Evolutionary conservation across 2,329 filamentous ascomycete genomes (phyloP), one percentile per base, ranked within the genome.

Genomic region (Exophiala sideris): DNA sequence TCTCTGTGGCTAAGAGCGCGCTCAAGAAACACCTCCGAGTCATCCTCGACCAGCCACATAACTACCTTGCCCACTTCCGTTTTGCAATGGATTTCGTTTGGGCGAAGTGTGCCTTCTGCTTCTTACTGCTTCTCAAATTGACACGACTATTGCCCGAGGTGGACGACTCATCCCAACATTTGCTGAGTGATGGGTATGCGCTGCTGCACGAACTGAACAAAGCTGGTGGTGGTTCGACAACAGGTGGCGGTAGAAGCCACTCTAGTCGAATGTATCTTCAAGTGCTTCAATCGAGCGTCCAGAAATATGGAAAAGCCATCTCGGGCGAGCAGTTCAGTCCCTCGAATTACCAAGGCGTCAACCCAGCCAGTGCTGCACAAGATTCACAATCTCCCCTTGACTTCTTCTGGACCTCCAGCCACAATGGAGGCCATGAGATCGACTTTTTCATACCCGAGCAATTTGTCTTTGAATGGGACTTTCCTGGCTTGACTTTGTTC

Each of bases 31-130:
- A 82, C 51, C 69, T 82, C 3, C 68, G 72, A 3, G 72, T 77
- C 14, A 73, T 81, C 33, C 70, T 79, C 34, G 60, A 67, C n/a
- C 68, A 76, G 44, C 70, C 74, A 41, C 65, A 71, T 11, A 62
- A 68, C 1, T 82, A 82, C 59, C 72, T 82, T 7, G 72, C 70
- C 11, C 77, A 76, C 12, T 73, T 82, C 33, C 74, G 72, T 29
- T 81, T 76, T 58, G 78, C 79, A 0, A 79, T 80, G 73, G 78
- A 81, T 50, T 82, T 81, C 54, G 79, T 82, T 16, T 81, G 79
- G 79, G 79, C 79, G 0, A 82, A 82, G 62, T 79, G 77, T 47
- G 78, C 79, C 0, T 82, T 81, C 56, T 81, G 77, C n/a, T 78
- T 81, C 41, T 66, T 82, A 1, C 68, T 83, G 1, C 71, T 81